Base-by-base conservation (phyloP, 352 stramenopile genomes). In the Globisporangium takayamanum region DNA sequence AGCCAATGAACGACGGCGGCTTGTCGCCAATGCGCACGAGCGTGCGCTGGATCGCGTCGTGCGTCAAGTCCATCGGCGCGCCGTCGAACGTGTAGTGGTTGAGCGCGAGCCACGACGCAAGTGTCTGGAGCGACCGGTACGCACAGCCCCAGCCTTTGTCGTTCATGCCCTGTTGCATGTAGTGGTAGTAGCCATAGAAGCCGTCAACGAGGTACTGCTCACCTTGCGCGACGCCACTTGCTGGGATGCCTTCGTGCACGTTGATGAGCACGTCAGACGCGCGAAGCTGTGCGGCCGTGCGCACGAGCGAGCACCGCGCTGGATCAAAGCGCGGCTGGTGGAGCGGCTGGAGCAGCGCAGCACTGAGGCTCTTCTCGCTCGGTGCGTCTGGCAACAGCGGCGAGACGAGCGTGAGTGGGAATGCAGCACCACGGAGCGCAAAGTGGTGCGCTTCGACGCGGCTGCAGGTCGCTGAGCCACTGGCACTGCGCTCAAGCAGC, bases 121-220 rank as follows among this genome's bases (percentile, higher is more conserved):
- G 63, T 36, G 83, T 95, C 62, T 96, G 88, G 37, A 96, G 66
- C 48, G 82, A 93, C 5, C 86, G 73, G 55, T 96, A 96, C 26
- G 88, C 86, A 50, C 88, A 96, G 47, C 88, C 88, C 88, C 88
- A 96, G 45, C 86, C 88, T 76, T 90, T 89, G 64, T 96, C 88
- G 39, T 93, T 85, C 55, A 84, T 64, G 52, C 59, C 59, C 33
- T 96, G 78, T 47, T 91, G 78, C 60, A 89, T 63, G 69, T 96
- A 95, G 60, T 96, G 88, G 56, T 87, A 95, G 66, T 94, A 96
- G 15, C 73, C 77, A 60, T 93, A 94, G 50, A 79, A 76, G 11
- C 86, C 88, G 20, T 84, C 64, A 16, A 95, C 83, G 6, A 94
- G 44, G 52, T 60, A 63, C 41, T 78, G 60, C n/a, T 73, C 63